These are phyloP conservation scores for Chalaropsis ovoidea DNA, from an alignment of 2,329 filamentous ascomycete species.

Conservation along the genomic window DNA sequence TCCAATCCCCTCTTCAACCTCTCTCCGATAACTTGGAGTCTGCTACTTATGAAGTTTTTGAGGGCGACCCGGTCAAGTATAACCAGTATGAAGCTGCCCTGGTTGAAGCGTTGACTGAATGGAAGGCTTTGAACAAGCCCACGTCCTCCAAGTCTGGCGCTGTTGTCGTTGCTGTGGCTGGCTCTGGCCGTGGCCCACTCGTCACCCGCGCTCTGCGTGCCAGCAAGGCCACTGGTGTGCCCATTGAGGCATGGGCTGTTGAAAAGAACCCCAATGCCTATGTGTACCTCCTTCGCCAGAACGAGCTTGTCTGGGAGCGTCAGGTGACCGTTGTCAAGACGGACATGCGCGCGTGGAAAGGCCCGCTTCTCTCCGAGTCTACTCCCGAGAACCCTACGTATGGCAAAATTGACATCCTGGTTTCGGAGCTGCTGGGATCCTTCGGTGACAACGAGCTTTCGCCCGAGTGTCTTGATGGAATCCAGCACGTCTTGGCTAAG, in stretches of 20 bases:
- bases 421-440: constrained; percentile 87
- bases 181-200: constrained; percentile 82
- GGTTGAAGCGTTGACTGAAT: constrained; percentile 68
- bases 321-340: constrained; percentile 83
- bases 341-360: constrained; percentile 95
- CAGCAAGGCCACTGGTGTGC: constrained; percentile 62
- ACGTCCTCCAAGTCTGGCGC: constrained; percentile 60
- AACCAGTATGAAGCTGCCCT: constrained; percentile 87
- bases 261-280: constrained; percentile 99
- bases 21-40: constrained; percentile 94
- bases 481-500: constrained; percentile 74
- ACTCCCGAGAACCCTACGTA: constrained; percentile 39
- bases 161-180: constrained; percentile 82
- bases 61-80: constrained; percentile 97
- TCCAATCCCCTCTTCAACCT: constrained; percentile 89
- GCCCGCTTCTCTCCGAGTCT: constrained; percentile 49
- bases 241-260: constrained; percentile 79
- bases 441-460: constrained; percentile 97
- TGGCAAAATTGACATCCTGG: constrained; percentile 75
- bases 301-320: constrained; percentile 67
- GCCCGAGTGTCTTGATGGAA: constrained; percentile 90
- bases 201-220: constrained; percentile 80
- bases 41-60: constrained; percentile 95
- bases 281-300: constrained; percentile 80
- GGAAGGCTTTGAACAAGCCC: constrained; percentile 60